Evolutionary conservation across 2,329 filamentous ascomycete genomes (phyloP).

Genomic region (Cladosporium sp.): DNA sequence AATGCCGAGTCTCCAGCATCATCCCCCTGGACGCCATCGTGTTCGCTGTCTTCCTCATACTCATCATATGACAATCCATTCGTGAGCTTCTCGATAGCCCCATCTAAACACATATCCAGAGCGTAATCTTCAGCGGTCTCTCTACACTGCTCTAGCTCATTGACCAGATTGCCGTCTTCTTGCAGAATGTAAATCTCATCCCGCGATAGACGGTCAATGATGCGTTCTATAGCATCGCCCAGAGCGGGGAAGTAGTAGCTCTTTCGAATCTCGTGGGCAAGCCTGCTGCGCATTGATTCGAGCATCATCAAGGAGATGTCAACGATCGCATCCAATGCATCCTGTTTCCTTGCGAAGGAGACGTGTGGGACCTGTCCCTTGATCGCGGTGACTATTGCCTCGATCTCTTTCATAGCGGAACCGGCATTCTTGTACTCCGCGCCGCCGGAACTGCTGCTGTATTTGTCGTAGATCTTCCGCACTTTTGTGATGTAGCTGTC

Average conservation of each 20-base stretch:
- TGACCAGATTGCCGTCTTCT: neutral
- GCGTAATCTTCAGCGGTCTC: neutral
- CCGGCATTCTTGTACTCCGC: neutral
- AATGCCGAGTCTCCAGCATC: neutral
- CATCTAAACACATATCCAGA: neutral
- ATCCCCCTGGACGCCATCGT: neutral
- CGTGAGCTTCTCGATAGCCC: neutral
- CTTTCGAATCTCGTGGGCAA: neutral
- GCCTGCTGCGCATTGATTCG: neutral
- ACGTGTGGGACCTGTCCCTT: neutral
- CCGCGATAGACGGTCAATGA: neutral
- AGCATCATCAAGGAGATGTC: neutral
- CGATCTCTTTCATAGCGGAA: neutral
- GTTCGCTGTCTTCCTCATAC: neutral
- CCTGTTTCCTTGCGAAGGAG: neutral
- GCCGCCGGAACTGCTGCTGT: conserved; percentile 1
- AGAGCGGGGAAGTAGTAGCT: neutral
- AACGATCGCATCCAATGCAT: neutral
- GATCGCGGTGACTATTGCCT: neutral
- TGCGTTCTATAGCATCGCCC: neutral
- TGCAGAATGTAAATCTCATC: neutral
- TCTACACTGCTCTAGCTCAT: neutral
- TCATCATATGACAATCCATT: neutral
- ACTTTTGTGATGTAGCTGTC: neutral
- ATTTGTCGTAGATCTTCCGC: neutral